Base-by-base conservation (phyloP, 2,329 filamentous ascomycete genomes). In the Juglanconis sp. region DNA sequence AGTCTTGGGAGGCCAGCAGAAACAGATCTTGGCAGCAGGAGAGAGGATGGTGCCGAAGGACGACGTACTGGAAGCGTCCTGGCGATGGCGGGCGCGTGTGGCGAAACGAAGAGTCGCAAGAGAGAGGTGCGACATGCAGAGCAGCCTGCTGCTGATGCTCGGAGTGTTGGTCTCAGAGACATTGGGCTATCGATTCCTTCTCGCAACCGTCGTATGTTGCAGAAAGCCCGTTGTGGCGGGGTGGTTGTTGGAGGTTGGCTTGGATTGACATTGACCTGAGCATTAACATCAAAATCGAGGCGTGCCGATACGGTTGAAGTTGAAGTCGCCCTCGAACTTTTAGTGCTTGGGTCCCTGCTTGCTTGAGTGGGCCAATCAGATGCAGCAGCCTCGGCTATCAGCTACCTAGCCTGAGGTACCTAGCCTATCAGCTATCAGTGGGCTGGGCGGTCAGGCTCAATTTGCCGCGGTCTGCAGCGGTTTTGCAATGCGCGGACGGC, bases 101-200 rank as follows among this genome's bases (percentile, higher is more conserved):
- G 44, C 24, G 68, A 66, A 5, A 66, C 64, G 54, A 70, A 70
- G 49, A 63, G 68, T 48, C 66, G 64, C 11, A 72, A 52, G 24
- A 70, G 44, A 15, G 65, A 67, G 30, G 67, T 54, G 53, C 70
- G 68, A 63, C 71, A 71, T 50, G 65, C 66, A 34, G 67, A 66
- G 63, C 71, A 74, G 47, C 68, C 66, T 48, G 68, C 65, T 31
- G 68, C 66, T 24, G 67, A 65, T 17, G 68, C 67, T 57, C 66
- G 65, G 32, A 72, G 59, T 17, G 67, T 63, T 60, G 65, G 65
- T 56, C 65, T 63, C 15, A 69, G 59, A 47, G 68, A 50, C 61
- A 59, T 61, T 50, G 59, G 31, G 47, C 31, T 10, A 15, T 44
- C 13, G 7, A 13, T 5, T 32, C 3, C 11, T 49, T 17, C 5